Conservation (phyloP, 148 eudicot genomes). For the Fagopyrum esculentum region DNA sequence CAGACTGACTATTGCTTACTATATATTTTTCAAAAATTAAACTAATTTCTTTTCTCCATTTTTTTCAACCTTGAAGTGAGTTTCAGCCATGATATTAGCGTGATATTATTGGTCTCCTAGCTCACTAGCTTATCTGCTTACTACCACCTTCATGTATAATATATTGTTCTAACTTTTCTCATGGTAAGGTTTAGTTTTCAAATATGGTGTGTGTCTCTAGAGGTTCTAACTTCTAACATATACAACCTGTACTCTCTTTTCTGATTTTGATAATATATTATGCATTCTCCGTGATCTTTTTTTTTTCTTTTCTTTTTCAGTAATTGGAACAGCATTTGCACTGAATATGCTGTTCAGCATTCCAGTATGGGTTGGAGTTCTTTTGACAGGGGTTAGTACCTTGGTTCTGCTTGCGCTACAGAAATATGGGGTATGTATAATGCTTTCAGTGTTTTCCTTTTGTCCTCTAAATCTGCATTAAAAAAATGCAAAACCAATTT, state of each 20-base stretch:
- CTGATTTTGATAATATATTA: neutral
- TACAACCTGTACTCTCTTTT: neutral
- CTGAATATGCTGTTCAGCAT: slow-evolving; percentile 84
- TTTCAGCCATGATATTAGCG: neutral
- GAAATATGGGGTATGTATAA: slow-evolving; percentile 74
- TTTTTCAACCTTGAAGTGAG: too few species aligned
- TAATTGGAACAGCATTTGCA: slow-evolving; percentile 97
- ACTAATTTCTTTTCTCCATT: too few species aligned
- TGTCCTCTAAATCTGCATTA: neutral
- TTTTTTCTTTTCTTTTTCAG: slow-evolving; percentile 25
- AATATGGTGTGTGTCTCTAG: neutral
- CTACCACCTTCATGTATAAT: neutral
- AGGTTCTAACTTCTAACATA: neutral
- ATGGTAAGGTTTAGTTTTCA: neutral
- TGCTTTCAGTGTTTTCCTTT: neutral
- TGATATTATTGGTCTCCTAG: neutral
- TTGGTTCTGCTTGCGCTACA: slow-evolving; percentile 78
- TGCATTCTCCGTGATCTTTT: neutral
- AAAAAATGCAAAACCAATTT: too few species aligned
- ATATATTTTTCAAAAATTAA: too few species aligned
- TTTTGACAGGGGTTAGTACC: slow-evolving; percentile 91
- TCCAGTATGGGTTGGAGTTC: slow-evolving; percentile 91
- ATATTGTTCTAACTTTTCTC: neutral
- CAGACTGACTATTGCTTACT: neutral
- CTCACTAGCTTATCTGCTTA: neutral